Percentiles rank a stretch among this genome's conserved stretches.
phyloP scores from a whole-genome alignment of 2,329 filamentous ascomycete species.

The Sporothrix variecibatus region DNA sequence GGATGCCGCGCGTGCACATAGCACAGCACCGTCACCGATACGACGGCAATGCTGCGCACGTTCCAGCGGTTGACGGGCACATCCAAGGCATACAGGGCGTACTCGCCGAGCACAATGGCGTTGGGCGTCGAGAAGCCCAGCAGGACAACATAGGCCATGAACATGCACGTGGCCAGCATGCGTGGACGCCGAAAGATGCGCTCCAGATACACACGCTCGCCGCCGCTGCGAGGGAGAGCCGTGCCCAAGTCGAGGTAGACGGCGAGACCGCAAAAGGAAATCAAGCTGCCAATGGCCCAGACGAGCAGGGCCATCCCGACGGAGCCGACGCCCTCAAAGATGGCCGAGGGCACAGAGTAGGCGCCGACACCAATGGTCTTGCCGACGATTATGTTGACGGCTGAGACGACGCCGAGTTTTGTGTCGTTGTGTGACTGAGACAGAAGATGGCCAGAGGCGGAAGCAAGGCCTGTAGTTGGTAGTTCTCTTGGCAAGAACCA shows the following conservation, averaged over 20 bases:
- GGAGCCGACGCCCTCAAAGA: constrained; percentile 55
- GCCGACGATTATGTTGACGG: constrained; percentile 43
- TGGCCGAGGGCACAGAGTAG: constrained; percentile 59
- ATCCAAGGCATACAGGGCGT: constrained; percentile 50
- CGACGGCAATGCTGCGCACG: constrained; percentile 50
- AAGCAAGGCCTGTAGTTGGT: constrained; percentile 29
- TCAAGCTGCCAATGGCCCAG: constrained; percentile 54
- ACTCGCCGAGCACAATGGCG: constrained; percentile 54
- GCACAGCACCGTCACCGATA: constrained; percentile 50
- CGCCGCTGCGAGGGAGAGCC: constrained; percentile 49
- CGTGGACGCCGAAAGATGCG: constrained; percentile 53
- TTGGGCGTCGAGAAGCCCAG: constrained; percentile 55
- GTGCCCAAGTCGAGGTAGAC: constrained; percentile 50
- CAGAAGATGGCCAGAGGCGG: background rate
- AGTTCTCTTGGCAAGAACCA: constrained; percentile 31
- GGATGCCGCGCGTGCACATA: constrained; percentile 50
- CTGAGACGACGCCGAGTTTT: constrained; percentile 42
- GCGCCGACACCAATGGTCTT: constrained; percentile 48
- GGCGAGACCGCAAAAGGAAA: constrained; percentile 48
- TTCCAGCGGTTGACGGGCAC: constrained; percentile 49
- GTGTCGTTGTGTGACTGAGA: constrained; percentile 31
- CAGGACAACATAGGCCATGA: constrained; percentile 52
- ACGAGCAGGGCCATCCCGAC: constrained; percentile 56
- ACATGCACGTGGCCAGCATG: constrained; percentile 56
- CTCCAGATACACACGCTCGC: constrained; percentile 57